Evolutionary conservation across 169 alveolate genomes (phyloP).

Genomic region (Babesia sp.): DNA sequence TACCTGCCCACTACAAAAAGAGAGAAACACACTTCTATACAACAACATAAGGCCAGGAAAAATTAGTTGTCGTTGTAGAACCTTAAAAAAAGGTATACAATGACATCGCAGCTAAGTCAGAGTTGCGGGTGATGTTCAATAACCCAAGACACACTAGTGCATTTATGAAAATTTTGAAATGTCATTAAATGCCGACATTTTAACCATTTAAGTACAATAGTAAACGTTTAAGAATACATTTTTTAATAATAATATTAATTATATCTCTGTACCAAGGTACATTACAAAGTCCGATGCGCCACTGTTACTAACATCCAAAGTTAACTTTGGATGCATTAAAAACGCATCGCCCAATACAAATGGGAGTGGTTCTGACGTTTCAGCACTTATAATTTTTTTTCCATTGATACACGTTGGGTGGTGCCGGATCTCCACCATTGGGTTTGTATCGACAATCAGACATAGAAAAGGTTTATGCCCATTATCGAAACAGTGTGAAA

Average conservation of each 20-base stretch:
- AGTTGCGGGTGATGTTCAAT: too few relatives aligned
- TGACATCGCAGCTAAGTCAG: too few relatives aligned
- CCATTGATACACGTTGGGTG: background rate
- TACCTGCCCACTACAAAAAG: too few relatives aligned
- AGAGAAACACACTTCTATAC: too few relatives aligned
- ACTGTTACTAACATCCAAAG: conserved; percentile 23
- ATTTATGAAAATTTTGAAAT: too few relatives aligned
- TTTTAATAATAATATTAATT: too few relatives aligned
- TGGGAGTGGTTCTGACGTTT: background rate
- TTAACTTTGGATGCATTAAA: conserved; percentile 21
- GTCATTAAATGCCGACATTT: background rate
- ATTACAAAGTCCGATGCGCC: conserved; percentile 25
- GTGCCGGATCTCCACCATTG: background rate
- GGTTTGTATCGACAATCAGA: conserved; percentile 23
- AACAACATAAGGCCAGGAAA: too few relatives aligned
- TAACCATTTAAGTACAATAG: too few relatives aligned
- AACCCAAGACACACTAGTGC: too few relatives aligned
- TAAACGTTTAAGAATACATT: too few relatives aligned
- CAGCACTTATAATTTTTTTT: background rate
- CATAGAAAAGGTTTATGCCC: conserved; percentile 33
- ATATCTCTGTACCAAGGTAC: conserved; percentile 42
- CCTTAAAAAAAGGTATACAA: too few relatives aligned
- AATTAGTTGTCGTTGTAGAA: too few relatives aligned
- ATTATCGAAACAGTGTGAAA: conserved; percentile 5
- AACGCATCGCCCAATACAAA: conserved; percentile 33